Conservation (phyloP, 768 basidiomycete genomes). For the Paxillus rubicundulus region DNA sequence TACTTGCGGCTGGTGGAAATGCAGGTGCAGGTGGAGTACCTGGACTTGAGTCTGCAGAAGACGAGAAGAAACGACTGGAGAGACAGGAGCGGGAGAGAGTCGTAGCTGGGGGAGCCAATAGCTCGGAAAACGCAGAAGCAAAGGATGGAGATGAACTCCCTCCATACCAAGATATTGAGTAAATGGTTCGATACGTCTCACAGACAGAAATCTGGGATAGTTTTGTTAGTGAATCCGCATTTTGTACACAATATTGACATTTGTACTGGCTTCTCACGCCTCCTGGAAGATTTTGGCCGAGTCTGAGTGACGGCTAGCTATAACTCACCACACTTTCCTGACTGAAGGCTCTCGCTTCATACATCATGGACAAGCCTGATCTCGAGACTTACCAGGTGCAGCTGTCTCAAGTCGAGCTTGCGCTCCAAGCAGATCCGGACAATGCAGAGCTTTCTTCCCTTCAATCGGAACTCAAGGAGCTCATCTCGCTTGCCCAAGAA, state of each 20-base stretch:
- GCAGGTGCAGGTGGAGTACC: conserved; percentile 8
- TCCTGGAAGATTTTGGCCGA: too few species aligned
- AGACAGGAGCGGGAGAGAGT: conserved; percentile 65
- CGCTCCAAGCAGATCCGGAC: conserved; percentile 70
- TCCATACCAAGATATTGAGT: conserved; percentile 42
- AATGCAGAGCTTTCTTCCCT: conserved; percentile 73
- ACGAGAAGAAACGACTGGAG: conserved; percentile 64
- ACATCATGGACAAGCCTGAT: conserved; percentile 57
- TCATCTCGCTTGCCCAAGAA: conserved; percentile 76
- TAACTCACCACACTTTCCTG: background rate
- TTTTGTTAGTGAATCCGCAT: too few species aligned
- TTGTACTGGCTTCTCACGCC: too few species aligned
- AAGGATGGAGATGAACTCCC: conserved; percentile 38
- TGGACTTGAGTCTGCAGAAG: conserved; percentile 49
- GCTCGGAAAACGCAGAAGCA: conserved; percentile 26
- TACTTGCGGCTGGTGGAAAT: conserved; percentile 28
- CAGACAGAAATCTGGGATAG: background rate
- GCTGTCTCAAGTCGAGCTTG: conserved; percentile 82
- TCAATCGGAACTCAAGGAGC: conserved; percentile 74
- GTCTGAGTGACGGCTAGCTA: too few species aligned
- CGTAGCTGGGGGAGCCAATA: conserved; percentile 21
- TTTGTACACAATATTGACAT: too few species aligned
- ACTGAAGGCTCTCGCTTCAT: background rate
- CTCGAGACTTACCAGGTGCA: conserved; percentile 90
- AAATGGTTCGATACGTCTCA: background rate